phyloP scores from a whole-genome alignment of 768 basidiomycete genomes.

The Leccinum subtestaceum region DNA sequence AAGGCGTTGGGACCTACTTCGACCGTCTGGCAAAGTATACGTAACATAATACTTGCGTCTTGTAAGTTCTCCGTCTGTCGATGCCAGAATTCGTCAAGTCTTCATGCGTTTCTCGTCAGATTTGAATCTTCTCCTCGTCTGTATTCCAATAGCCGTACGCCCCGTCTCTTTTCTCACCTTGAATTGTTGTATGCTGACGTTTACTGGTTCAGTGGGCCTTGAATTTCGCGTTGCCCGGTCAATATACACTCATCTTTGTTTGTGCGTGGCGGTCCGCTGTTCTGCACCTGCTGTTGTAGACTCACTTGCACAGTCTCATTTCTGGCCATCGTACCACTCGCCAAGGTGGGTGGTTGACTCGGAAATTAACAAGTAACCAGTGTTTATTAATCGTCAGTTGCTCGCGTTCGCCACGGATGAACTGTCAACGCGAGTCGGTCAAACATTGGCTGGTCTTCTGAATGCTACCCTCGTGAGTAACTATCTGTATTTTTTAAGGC shows the following conservation, averaged over 20 bases:
- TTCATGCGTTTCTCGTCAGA: slow-evolving; percentile 36
- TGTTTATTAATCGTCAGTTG: slow-evolving; percentile 40
- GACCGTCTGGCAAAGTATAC: slow-evolving; percentile 43
- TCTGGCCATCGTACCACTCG: slow-evolving; percentile 80
- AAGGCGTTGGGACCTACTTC: slow-evolving; percentile 44
- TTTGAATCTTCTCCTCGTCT: slow-evolving; percentile 68
- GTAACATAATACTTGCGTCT: slow-evolving; percentile 52
- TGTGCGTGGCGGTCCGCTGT: slow-evolving; percentile 45
- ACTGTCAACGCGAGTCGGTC: slow-evolving; percentile 75
- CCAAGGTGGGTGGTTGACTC: slow-evolving; percentile 48
- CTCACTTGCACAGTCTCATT: slow-evolving; percentile 56
- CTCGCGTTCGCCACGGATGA: slow-evolving; percentile 87
- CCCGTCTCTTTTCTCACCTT: background rate
- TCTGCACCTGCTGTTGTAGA: background rate
- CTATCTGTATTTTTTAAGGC: background rate
- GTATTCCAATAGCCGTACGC: slow-evolving; percentile 67
- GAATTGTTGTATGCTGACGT: background rate
- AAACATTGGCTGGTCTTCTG: slow-evolving; percentile 78
- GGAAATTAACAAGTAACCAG: background rate
- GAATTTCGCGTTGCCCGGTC: slow-evolving; percentile 51
- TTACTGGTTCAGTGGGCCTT: slow-evolving; percentile 61
- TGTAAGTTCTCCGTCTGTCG: slow-evolving; percentile 41
- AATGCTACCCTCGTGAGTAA: slow-evolving; percentile 75
- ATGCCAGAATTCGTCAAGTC: background rate
- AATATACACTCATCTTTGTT: slow-evolving; percentile 66